phyloP scores from a whole-genome alignment of 768 basidiomycete genomes.

The Suillus subalutaceus region DNA sequence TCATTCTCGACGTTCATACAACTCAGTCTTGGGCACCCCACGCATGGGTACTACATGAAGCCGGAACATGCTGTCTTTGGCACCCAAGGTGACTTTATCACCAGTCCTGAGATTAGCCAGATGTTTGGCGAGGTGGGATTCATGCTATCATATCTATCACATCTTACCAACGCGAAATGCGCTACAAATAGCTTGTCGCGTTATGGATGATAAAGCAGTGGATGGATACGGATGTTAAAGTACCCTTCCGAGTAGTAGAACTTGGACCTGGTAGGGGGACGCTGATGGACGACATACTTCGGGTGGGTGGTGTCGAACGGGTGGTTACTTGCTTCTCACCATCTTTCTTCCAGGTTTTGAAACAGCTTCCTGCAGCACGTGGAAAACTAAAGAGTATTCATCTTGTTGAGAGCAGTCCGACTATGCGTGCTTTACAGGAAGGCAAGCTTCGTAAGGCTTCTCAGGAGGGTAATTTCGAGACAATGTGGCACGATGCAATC shows the following conservation, averaged over 20 bases:
- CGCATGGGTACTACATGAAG: constrained; percentile 91
- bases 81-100: constrained; percentile 87
- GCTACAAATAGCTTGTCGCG: constrained; percentile 66
- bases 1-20: constrained; percentile 91
- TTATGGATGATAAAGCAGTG: constrained; percentile 87
- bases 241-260: constrained; percentile 74
- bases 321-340: background rate
- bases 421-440: constrained; percentile 68
- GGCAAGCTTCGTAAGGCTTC: constrained; percentile 44
- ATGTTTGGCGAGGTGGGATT: constrained; percentile 90
- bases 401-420: constrained; percentile 79
- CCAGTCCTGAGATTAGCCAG: constrained; percentile 95
- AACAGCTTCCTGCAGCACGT: constrained; percentile 44
- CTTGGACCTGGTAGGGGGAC: constrained; percentile 95
- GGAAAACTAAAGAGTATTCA: constrained; percentile 53
- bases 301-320: constrained; percentile 52
- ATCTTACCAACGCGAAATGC: background rate
- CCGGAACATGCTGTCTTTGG: constrained; percentile 79
- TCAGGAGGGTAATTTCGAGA: constrained; percentile 34
- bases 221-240: constrained; percentile 50
- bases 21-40: constrained; percentile 87
- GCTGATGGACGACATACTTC: constrained; percentile 84
- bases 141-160: background rate
- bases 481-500: constrained; percentile 77
- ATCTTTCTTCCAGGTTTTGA: constrained; percentile 46